Evolutionary conservation across 441 rosid genomes (phyloP), one percentile per base, ranked within the genome.

Genomic region (Gossypium lobatum): DNA sequence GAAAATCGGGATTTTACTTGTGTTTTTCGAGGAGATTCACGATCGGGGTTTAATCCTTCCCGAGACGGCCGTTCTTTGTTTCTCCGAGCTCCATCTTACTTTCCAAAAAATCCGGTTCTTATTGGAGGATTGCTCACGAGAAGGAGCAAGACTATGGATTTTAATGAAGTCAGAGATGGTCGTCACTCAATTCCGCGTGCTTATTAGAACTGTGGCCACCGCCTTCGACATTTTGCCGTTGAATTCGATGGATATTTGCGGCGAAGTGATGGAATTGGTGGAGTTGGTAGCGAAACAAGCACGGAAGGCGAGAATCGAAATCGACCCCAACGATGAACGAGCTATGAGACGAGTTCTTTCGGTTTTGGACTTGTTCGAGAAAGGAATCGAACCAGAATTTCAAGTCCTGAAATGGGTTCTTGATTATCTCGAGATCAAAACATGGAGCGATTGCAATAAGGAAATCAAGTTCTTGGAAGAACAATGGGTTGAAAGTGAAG

Each of bases 61-160:
- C 0, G 76, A 80, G 6, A 81, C 91, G 2, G 53, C 72, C 0
- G 75, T 86, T 2, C 84, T 87, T 14, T 86, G 81, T 76, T 84
- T 93, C 73, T 84, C 85, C 0, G 95, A 93, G 83, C 88, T 91
- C 42, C 96, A 93, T 75, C 54, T 85, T 13, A 72, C 88, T 4
- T 85, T 86, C 77, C 98, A 93, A 72, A 89, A 89, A 80, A 58
- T 89, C 9, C 78, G 58, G 20, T 93, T 86, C 80, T 72, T 93
- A 70, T 39, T 91, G 73, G 88, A 91, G 76, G 98, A 93, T 62
- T 88, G 95, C 71, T 76, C 89, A 9, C 57, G 91, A 59, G 90
- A 86, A 46, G 96, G 95, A 57, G 88, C 88, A 0, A 83, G 82
- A 73, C 65, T 87, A 0, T 87, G 87, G 89, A 79, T 87, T 76